A percentile compares a stretch with the other conserved stretches of the same genome.
Evolutionary conservation across 768 basidiomycete species (phyloP).

Genomic region (Leccinum olivaceopallidum): DNA sequence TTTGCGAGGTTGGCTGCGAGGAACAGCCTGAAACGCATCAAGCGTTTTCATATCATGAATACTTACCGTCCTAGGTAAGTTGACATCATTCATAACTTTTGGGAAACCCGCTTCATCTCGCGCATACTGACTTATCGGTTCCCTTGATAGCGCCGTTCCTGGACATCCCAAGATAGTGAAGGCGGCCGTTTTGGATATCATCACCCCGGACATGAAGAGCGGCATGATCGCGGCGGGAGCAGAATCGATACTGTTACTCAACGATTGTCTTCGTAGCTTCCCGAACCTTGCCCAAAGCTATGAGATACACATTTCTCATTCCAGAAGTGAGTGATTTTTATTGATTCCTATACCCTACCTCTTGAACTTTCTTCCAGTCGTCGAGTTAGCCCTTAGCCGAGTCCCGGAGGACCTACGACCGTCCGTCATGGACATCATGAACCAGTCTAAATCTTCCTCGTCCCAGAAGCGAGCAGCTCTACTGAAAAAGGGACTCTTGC

Average conservation of each 20-base stretch:
- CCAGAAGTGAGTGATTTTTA: slow-evolving; percentile 52
- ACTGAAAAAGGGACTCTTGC: slow-evolving; percentile 66
- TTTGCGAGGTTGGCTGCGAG: slow-evolving; percentile 85
- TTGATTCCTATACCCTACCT: not conserved
- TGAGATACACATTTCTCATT: slow-evolving; percentile 79
- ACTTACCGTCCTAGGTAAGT: slow-evolving; percentile 68
- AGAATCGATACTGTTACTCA: slow-evolving; percentile 70
- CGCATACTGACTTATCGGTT: slow-evolving; percentile 4
- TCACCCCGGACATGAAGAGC: slow-evolving; percentile 65
- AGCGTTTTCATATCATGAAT: slow-evolving; percentile 78
- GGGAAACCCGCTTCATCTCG: not conserved
- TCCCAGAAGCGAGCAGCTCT: slow-evolving; percentile 71
- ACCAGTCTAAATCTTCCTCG: slow-evolving; percentile 60
- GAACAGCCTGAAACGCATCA: slow-evolving; percentile 65
- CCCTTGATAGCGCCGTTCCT: slow-evolving; percentile 48
- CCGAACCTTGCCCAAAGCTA: slow-evolving; percentile 67
- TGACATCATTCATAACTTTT: not conserved
- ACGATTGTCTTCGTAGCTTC: slow-evolving; percentile 68
- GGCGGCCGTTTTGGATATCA: slow-evolving; percentile 82
- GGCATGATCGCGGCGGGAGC: slow-evolving; percentile 72
- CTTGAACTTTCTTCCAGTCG: slow-evolving; percentile 45
- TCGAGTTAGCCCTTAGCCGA: slow-evolving; percentile 61
- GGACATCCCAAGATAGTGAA: slow-evolving; percentile 76
- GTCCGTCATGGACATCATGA: slow-evolving; percentile 64
- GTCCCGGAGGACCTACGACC: slow-evolving; percentile 57